These are phyloP conservation scores for Microcyclosporella mali DNA, from an alignment of 2,329 filamentous ascomycete genomes.

Conservation along the genomic window DNA sequence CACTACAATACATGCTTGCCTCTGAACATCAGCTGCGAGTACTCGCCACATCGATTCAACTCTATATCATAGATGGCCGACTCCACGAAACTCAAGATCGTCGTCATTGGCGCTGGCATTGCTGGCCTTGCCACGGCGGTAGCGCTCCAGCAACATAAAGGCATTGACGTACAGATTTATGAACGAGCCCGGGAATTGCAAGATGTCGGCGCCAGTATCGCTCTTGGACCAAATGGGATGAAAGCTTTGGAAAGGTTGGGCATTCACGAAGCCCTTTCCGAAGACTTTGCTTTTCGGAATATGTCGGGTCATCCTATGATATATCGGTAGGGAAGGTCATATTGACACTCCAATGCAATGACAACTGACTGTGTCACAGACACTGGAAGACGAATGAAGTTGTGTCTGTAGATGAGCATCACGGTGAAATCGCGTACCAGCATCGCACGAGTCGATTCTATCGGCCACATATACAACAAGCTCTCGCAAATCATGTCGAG, in stretches of 20 bases:
- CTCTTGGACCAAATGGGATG: conserved; percentile 36
- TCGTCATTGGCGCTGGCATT: conserved; percentile 36
- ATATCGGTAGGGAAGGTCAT: conserved; percentile 25
- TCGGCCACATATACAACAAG: conserved; percentile 33
- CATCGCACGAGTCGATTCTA: conserved; percentile 35
- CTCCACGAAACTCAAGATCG: conserved; percentile 18
- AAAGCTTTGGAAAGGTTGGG: conserved; percentile 33
- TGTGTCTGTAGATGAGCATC: conserved; percentile 29
- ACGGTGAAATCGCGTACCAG: conserved; percentile 27
- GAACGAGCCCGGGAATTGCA: conserved; percentile 32
- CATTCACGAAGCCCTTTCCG: conserved; percentile 30
- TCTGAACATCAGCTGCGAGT: not conserved
- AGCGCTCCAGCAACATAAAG: conserved; percentile 27
- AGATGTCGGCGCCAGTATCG: conserved; percentile 37
- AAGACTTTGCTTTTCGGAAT: conserved; percentile 32
- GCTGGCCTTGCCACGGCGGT: conserved; percentile 37
- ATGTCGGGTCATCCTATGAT: conserved; percentile 31
- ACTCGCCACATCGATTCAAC: too few relatives aligned
- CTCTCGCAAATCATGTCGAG: conserved; percentile 29
- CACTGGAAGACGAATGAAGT: conserved; percentile 37
- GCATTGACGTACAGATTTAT: conserved; percentile 32
- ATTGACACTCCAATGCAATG: too few relatives aligned
- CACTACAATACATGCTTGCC: conserved; percentile 1
- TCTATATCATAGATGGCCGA: too few relatives aligned
- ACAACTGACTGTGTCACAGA: conserved; percentile 8